These are phyloP conservation scores for Ascochyta pisi DNA, from an alignment of 2,329 filamentous ascomycete genomes.

Conservation along the genomic window DNA sequence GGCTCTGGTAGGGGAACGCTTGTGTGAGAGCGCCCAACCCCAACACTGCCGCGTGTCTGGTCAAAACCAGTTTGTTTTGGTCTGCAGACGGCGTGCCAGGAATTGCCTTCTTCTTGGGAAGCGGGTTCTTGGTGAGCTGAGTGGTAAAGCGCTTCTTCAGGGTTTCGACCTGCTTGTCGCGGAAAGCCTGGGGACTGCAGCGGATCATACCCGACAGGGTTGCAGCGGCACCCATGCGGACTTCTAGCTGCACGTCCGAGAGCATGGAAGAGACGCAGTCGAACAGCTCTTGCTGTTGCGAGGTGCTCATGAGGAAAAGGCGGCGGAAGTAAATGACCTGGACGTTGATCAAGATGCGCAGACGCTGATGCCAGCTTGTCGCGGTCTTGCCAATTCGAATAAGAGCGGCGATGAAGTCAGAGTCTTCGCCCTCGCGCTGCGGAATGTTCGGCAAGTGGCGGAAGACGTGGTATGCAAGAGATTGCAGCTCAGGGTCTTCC, in stretches of 20 bases:
- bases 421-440: conserved; percentile 84
- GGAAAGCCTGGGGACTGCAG: conserved; percentile 83
- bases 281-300: conserved; percentile 82
- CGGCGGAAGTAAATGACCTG: conserved; percentile 98
- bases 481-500: conserved; percentile 94
- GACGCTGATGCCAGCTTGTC: conserved; percentile 90
- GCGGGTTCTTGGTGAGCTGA: conserved; percentile 80
- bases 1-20: conserved; percentile 94
- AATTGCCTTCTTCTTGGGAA: conserved; percentile 70
- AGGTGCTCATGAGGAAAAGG: conserved; percentile 80
- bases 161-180: conserved; percentile 75
- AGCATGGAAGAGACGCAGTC: conserved; percentile 96
- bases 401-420: conserved; percentile 81
- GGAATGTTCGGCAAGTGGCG: conserved; percentile 95
- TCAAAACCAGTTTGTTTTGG: conserved; percentile 77
- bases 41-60: conserved; percentile 87
- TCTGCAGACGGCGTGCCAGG: conserved; percentile 74
- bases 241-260: conserved; percentile 88
- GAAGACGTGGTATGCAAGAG: conserved; percentile 94
- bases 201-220: conserved; percentile 98
- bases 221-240: conserved; percentile 88
- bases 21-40: conserved; percentile 90
- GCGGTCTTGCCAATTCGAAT: conserved; percentile 87
- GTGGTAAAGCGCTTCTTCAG: conserved; percentile 81
- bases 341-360: conserved; percentile 96